These are phyloP conservation scores for Xylaria sp. DNA, from an alignment of 2,329 filamentous ascomycete species.

Conservation along the genomic window DNA sequence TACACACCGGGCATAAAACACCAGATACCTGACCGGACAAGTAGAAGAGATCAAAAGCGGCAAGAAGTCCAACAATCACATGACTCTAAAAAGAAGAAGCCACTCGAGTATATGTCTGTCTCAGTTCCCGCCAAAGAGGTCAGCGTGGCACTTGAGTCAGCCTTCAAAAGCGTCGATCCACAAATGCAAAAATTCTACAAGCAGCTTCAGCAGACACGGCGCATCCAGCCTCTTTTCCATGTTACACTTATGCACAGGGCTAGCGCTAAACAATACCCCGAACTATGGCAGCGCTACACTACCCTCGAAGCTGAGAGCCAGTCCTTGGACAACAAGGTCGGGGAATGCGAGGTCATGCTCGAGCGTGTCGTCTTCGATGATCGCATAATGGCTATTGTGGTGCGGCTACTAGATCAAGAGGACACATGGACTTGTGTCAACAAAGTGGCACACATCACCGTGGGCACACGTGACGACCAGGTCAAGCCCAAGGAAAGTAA, in stretches of 20 bases:
- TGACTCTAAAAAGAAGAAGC: slow-evolving; percentile 55
- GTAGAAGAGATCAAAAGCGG: slow-evolving; percentile 58
- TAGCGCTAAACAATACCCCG: slow-evolving; percentile 65
- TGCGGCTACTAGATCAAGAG: slow-evolving; percentile 70
- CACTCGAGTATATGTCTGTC: slow-evolving; percentile 67
- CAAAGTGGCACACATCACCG: slow-evolving; percentile 83
- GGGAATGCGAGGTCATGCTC: slow-evolving; percentile 70
- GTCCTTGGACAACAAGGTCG: slow-evolving; percentile 61
- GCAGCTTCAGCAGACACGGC: slow-evolving; percentile 75
- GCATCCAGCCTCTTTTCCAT: slow-evolving; percentile 88
- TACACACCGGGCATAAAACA: slow-evolving; percentile 83
- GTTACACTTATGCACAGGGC: slow-evolving; percentile 92
- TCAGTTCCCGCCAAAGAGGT: slow-evolving; percentile 57
- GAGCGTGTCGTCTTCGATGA: slow-evolving; percentile 84
- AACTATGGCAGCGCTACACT: slow-evolving; percentile 79
- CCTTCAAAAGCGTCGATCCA: slow-evolving; percentile 68
- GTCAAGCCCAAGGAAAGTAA: slow-evolving; percentile 98
- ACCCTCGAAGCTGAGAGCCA: slow-evolving; percentile 58
- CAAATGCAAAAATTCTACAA: slow-evolving; percentile 75
- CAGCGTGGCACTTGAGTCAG: slow-evolving; percentile 69
- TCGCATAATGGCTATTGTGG: slow-evolving; percentile 90
- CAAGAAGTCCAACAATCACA: slow-evolving; percentile 52
- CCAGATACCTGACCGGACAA: slow-evolving; percentile 70
- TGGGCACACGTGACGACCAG: slow-evolving; percentile 77
- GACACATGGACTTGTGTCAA: slow-evolving; percentile 77